A percentile compares a stretch with the other conserved stretches of the same genome.
These are phyloP conservation scores for Eragrostis curvula DNA, from an alignment of 176 grass and related monocot species.

Conservation along the genomic window DNA sequence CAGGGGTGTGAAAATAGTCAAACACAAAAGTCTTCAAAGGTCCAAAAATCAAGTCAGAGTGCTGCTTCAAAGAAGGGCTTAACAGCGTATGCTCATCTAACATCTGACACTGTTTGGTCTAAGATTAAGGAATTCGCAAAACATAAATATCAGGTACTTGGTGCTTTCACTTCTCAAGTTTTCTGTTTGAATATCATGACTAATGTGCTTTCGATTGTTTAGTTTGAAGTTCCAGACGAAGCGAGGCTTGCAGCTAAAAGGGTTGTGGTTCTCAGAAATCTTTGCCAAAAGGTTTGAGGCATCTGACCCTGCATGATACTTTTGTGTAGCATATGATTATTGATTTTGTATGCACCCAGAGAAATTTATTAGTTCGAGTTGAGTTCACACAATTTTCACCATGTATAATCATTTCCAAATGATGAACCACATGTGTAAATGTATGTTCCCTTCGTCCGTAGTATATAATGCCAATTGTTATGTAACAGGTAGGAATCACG, in stretches of 20 bases:
- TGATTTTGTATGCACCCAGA: slow-evolving; percentile 1
- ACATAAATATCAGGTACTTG: slow-evolving; percentile 85
- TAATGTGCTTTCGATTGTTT: slow-evolving; percentile 32
- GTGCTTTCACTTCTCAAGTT: slow-evolving; percentile 20
- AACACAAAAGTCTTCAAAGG: slow-evolving; percentile 52
- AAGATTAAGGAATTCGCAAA: slow-evolving; percentile 78
- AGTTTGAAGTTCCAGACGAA: slow-evolving; percentile 88
- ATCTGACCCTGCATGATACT: slow-evolving; percentile 8
- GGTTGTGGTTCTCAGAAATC: slow-evolving; percentile 82
- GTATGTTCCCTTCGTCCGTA: neutral
- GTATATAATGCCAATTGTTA: neutral
- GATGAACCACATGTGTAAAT: slow-evolving; percentile 12
- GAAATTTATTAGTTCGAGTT: slow-evolving; percentile 5
- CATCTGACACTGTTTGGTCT: slow-evolving; percentile 76
- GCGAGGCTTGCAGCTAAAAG: slow-evolving; percentile 63
- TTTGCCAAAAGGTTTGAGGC: slow-evolving; percentile 85
- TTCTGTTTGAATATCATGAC: slow-evolving; percentile 5
- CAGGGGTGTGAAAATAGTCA: slow-evolving; percentile 58
- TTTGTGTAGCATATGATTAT: neutral
- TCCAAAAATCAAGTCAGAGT: slow-evolving; percentile 50
- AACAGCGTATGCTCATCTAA: slow-evolving; percentile 56
- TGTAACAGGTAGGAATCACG: slow-evolving; percentile 80
- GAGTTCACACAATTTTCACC: neutral
- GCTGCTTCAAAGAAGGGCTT: slow-evolving; percentile 55
- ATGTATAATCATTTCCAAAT: neutral